Evolutionary conservation across 352 stramenopile genomes (phyloP).

Genomic region (Phytopythium aichiense): DNA sequence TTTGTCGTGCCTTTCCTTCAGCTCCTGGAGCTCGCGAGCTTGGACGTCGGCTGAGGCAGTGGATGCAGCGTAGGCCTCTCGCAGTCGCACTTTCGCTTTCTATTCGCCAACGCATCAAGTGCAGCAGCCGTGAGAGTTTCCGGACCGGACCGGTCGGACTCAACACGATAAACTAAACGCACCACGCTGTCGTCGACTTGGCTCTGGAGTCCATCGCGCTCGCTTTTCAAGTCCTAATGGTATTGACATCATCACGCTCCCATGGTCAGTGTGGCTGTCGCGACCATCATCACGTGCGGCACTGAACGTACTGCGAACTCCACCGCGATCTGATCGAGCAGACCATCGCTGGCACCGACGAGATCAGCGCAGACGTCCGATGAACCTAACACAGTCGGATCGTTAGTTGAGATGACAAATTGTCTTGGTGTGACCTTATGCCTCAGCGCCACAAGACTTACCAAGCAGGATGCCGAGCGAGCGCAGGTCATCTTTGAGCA

Average conservation of each 20-base stretch:
- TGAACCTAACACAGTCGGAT: background rate
- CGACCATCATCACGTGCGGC: background rate
- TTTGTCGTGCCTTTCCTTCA: slow-evolving; percentile 28
- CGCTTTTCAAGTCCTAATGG: slow-evolving; percentile 28
- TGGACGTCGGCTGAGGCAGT: slow-evolving; percentile 43
- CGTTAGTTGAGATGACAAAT: background rate
- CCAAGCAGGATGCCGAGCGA: slow-evolving; percentile 42
- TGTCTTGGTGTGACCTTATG: background rate
- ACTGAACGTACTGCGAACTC: background rate
- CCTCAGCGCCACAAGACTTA: slow-evolving; percentile 5
- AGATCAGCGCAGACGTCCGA: background rate
- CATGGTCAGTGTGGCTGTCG: background rate
- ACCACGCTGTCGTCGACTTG: slow-evolving; percentile 54
- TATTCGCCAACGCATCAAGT: slow-evolving; percentile 9
- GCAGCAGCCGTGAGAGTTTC: background rate
- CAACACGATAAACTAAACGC: background rate
- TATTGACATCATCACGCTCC: background rate
- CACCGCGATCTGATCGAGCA: background rate
- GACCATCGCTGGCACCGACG: background rate
- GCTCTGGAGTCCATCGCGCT: slow-evolving; percentile 29
- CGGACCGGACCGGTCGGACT: background rate
- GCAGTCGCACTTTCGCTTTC: slow-evolving; percentile 44
- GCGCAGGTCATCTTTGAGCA: slow-evolving; percentile 33
- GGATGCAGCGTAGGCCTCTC: slow-evolving; percentile 47
- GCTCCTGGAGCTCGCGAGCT: slow-evolving; percentile 28